Percentiles rank a stretch among this genome's conserved stretches.
These are phyloP conservation scores for Vanrija sp. DNA, from an alignment of 1,284 basidiomycete genomes.

Conservation along the genomic window DNA sequence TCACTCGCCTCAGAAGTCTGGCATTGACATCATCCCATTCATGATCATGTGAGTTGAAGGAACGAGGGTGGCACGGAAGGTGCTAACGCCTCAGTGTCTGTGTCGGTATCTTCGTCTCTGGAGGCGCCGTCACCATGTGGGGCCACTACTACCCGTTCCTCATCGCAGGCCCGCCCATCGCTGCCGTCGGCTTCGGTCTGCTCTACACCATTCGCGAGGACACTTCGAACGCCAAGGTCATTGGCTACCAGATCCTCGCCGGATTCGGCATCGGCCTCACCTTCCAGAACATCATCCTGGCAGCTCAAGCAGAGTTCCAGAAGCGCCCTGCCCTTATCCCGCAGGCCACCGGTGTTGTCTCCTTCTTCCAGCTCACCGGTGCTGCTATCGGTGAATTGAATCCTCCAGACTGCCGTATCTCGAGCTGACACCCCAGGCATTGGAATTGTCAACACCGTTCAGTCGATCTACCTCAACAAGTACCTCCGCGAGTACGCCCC, in stretches of 20 bases:
- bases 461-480: conserved; percentile 38
- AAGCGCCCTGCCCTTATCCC: conserved; percentile 32
- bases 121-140: conserved; percentile 41
- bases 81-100: conserved; percentile 23
- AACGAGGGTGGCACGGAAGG: conserved; percentile 5
- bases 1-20: conserved; percentile 48
- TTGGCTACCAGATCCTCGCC: conserved; percentile 54
- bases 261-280: conserved; percentile 43
- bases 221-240: conserved; percentile 43
- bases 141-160: conserved; percentile 52
- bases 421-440: conserved; percentile 12
- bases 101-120: conserved; percentile 46
- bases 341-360: conserved; percentile 45
- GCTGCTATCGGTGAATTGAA: conserved; percentile 42
- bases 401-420: too few species aligned
- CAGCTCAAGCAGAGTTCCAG: conserved; percentile 51
- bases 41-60: conserved; percentile 31
- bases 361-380: conserved; percentile 50
- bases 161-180: conserved; percentile 32
- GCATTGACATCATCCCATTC: conserved; percentile 53
- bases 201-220: conserved; percentile 50
- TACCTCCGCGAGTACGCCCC: conserved; percentile 32
- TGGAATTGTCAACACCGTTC: conserved; percentile 50
- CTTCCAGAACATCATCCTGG: conserved; percentile 47
- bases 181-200: conserved; percentile 51